These are phyloP conservation scores for Aspergillus pseudoglaucus DNA, from an alignment of 2,329 filamentous ascomycete genomes.

Conservation along the genomic window DNA sequence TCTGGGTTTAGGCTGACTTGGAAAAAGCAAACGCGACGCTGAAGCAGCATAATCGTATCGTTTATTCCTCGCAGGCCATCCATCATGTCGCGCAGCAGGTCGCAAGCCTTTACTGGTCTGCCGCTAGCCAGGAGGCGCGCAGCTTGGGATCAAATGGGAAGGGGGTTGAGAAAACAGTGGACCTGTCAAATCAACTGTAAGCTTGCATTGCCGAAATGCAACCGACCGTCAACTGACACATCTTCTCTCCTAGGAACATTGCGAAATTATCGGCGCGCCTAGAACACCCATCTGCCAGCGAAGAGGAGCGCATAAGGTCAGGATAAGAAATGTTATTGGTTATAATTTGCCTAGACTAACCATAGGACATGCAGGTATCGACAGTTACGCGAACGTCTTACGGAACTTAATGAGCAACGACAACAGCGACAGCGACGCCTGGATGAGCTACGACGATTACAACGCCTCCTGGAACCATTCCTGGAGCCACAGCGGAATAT, in stretches of 20 bases:
- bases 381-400: slow-evolving; percentile 37
- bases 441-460: slow-evolving; percentile 41
- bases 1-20: not conserved
- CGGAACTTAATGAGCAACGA: slow-evolving; percentile 39
- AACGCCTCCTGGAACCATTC: slow-evolving; percentile 44
- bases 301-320: slow-evolving; percentile 29
- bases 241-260: slow-evolving; percentile 27
- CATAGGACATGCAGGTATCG: slow-evolving; percentile 32
- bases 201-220: not conserved
- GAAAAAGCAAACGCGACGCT: slow-evolving; percentile 44
- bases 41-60: slow-evolving; percentile 47
- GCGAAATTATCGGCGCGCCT: slow-evolving; percentile 32
- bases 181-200: slow-evolving; percentile 35
- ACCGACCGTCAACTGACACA: not conserved
- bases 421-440: slow-evolving; percentile 42
- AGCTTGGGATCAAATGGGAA: slow-evolving; percentile 16
- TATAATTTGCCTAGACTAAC: slow-evolving; percentile 18
- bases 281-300: slow-evolving; percentile 22
- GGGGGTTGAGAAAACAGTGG: slow-evolving; percentile 32
- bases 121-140: slow-evolving; percentile 33
- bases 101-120: slow-evolving; percentile 49
- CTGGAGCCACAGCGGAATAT: slow-evolving; percentile 44
- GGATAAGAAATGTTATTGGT: slow-evolving; percentile 9
- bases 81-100: slow-evolving; percentile 53
- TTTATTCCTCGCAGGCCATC: slow-evolving; percentile 49